Conservation (phyloP, 2,329 filamentous ascomycete genomes). For the Aspergillus niger region DNA sequence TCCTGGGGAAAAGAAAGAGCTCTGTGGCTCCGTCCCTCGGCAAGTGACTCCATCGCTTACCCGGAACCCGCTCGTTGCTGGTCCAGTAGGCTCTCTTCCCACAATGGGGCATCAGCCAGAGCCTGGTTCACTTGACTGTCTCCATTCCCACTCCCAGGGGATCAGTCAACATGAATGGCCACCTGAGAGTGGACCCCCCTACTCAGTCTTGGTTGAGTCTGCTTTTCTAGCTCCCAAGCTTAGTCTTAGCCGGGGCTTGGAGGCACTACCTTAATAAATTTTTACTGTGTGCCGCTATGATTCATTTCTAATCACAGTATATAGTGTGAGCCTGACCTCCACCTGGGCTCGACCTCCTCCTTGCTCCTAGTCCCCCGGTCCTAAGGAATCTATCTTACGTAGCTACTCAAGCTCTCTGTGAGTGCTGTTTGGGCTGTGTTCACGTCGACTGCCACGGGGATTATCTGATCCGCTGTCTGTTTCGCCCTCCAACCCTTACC, state of each 20-base stretch:
- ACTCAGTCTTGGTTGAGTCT: not conserved
- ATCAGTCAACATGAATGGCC: not conserved
- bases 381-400: not conserved
- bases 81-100: slow-evolving; percentile 14
- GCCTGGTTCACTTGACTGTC: slow-evolving; percentile 4
- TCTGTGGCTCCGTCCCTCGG: not conserved
- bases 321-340: not conserved
- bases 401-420: not conserved
- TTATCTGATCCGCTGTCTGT: slow-evolving; percentile 6
- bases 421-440: not conserved
- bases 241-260: slow-evolving; percentile 8
- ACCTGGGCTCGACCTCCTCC: not conserved
- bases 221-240: slow-evolving; percentile 17
- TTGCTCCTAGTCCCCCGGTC: not conserved
- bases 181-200: slow-evolving; percentile 4
- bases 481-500: slow-evolving; percentile 3
- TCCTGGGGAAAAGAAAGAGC: slow-evolving; percentile 3
- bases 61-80: slow-evolving; percentile 8
- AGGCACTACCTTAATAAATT: slow-evolving; percentile 5
- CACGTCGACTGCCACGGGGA: not conserved
- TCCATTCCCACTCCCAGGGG: slow-evolving; percentile 1
- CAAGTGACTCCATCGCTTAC: slow-evolving; percentile 8
- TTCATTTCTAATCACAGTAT: slow-evolving; percentile 5
- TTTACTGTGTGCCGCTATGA: not conserved
- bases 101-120: slow-evolving; percentile 8